Conservation (phyloP, 352 stramenopile species). For the Pythium grandisporangium region DNA sequence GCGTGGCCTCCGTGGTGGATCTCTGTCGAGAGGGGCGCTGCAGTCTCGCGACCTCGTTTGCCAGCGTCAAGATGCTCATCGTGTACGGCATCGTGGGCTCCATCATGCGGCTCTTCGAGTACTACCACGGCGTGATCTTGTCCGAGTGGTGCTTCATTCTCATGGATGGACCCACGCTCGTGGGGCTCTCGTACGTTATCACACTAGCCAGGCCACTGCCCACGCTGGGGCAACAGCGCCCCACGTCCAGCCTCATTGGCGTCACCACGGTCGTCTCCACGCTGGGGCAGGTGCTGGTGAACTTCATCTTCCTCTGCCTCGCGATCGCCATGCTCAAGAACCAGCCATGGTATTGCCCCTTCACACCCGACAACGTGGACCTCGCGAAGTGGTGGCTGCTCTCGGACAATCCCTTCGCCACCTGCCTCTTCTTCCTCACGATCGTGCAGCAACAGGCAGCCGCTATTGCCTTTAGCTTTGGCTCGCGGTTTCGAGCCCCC, state of each 20-base stretch:
- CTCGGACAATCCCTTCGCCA: slow-evolving; percentile 16
- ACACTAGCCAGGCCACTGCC: slow-evolving; percentile 46
- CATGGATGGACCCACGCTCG: slow-evolving; percentile 47
- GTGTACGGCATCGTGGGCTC: slow-evolving; percentile 70
- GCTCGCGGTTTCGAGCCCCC: slow-evolving; percentile 20
- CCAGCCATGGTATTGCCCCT: slow-evolving; percentile 24
- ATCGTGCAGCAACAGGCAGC: slow-evolving; percentile 13
- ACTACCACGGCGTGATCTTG: slow-evolving; percentile 64
- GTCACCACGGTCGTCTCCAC: slow-evolving; percentile 26
- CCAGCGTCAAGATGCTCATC: slow-evolving; percentile 82
- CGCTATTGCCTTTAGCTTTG: slow-evolving; percentile 20
- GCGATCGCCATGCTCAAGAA: slow-evolving; percentile 14
- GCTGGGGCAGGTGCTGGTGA: slow-evolving; percentile 31
- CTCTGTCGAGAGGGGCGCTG: slow-evolving; percentile 82
- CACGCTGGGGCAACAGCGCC: slow-evolving; percentile 25
- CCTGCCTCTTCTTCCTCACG: slow-evolving; percentile 19
- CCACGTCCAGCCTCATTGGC: slow-evolving; percentile 49
- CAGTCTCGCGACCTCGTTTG: slow-evolving; percentile 78
- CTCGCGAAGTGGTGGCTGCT: slow-evolving; percentile 29
- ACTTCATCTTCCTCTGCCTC: slow-evolving; percentile 35
- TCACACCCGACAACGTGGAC: slow-evolving; percentile 20
- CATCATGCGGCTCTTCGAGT: slow-evolving; percentile 54
- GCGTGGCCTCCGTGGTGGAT: slow-evolving; percentile 70
- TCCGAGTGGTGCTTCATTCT: slow-evolving; percentile 70
- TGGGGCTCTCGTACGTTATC: slow-evolving; percentile 65